Evolutionary conservation across 192 early-diverging fungal genomes (phyloP).

Genomic region (Obelidium mucronatum): DNA sequence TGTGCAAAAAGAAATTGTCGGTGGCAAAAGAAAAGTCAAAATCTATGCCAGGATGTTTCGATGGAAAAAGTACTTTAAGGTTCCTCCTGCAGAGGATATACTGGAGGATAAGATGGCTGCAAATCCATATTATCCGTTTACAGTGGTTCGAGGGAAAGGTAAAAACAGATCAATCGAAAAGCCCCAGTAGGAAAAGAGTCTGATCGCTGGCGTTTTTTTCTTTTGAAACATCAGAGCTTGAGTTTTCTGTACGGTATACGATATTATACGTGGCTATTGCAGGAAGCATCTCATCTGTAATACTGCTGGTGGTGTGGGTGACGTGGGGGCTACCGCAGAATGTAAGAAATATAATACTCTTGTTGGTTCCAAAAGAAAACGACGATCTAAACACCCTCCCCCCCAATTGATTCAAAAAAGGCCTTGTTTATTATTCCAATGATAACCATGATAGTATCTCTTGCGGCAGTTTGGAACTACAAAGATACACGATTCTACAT

Average conservation of each 20-base stretch:
- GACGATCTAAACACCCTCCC: background rate
- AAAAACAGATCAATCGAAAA: too few relatives aligned
- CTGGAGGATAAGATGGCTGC: slow-evolving; percentile 28
- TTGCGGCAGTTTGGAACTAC: slow-evolving; percentile 39
- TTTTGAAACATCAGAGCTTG: slow-evolving; percentile 18
- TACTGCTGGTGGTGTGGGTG: slow-evolving; percentile 34
- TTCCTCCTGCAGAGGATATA: slow-evolving; percentile 20
- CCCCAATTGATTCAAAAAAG: background rate
- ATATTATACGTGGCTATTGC: slow-evolving; percentile 31
- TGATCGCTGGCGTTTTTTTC: background rate
- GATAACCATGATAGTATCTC: slow-evolving; percentile 28
- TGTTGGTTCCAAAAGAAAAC: background rate
- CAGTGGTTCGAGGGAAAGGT: slow-evolving; percentile 29
- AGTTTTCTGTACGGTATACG: slow-evolving; percentile 40
- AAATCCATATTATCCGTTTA: slow-evolving; percentile 40
- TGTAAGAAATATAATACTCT: slow-evolving; percentile 27
- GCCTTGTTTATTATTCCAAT: slow-evolving; percentile 39
- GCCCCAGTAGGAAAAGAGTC: background rate
- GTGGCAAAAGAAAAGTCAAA: too few relatives aligned
- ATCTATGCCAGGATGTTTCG: too few relatives aligned
- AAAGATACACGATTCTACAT: slow-evolving; percentile 41
- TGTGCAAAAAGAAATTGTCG: too few relatives aligned
- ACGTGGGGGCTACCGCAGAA: slow-evolving; percentile 25
- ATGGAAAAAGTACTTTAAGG: slow-evolving; percentile 3
- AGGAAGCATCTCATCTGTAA: slow-evolving; percentile 23